These are phyloP conservation scores for Teratosphaeria destructans DNA, from an alignment of 2,329 filamentous ascomycete species.

Conservation along the genomic window DNA sequence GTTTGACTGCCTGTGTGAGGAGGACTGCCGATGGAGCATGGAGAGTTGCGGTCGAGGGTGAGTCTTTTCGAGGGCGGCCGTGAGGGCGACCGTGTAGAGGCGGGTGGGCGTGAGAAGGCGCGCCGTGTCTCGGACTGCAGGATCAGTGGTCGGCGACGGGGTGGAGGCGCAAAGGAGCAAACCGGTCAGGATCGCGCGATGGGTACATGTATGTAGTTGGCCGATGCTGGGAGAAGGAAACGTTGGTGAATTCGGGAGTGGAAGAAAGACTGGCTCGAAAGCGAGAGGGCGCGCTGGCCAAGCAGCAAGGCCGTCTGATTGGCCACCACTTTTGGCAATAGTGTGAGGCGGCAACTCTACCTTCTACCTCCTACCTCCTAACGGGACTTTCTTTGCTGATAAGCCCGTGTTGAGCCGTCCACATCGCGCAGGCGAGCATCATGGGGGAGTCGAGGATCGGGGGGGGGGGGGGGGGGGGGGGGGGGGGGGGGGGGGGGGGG, in stretches of 20 bases:
- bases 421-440: neutral
- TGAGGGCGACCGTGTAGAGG: slow-evolving; percentile 2
- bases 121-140: neutral
- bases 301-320: neutral
- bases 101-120: neutral
- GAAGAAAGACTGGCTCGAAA: neutral
- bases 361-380: neutral
- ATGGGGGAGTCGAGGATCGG: neutral
- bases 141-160: neutral
- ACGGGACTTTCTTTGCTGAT: neutral
- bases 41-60: neutral
- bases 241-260: neutral
- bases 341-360: neutral
- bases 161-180: neutral
- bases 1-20: neutral
- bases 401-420: neutral
- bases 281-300: neutral
- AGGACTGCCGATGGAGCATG: neutral
- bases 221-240: neutral
- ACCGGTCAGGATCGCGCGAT: neutral
- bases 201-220: neutral
- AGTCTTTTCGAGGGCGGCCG: slow-evolving; percentile 1
- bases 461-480: no score
- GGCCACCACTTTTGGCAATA: neutral
- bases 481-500: no score